These are phyloP conservation scores for Globisporangium emineosum DNA, from an alignment of 352 stramenopile species.

Conservation along the genomic window DNA sequence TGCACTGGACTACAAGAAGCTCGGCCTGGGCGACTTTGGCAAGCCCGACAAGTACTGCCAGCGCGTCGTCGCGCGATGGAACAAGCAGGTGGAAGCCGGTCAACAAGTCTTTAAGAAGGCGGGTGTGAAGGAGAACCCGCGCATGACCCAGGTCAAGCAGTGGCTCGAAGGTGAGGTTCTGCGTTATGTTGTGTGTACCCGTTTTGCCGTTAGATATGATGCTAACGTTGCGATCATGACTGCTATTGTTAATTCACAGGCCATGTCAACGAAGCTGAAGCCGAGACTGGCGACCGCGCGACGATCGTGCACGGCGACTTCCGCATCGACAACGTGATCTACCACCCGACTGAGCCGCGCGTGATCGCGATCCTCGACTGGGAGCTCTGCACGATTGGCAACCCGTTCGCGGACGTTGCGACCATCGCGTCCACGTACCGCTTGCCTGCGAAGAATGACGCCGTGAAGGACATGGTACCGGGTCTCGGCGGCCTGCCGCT, in stretches of 20 bases:
- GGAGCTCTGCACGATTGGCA: slow-evolving; percentile 86
- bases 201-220: background rate
- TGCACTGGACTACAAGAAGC: slow-evolving; percentile 49
- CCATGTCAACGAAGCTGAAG: slow-evolving; percentile 45
- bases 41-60: slow-evolving; percentile 66
- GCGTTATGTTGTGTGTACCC: background rate
- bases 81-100: slow-evolving; percentile 57
- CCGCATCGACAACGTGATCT: slow-evolving; percentile 86
- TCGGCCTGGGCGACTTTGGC: slow-evolving; percentile 61
- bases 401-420: slow-evolving; percentile 78
- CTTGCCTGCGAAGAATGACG: slow-evolving; percentile 30
- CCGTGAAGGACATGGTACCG: slow-evolving; percentile 51
- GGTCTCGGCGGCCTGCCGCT: slow-evolving; percentile 42
- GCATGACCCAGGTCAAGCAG: slow-evolving; percentile 42
- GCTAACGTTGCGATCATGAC: background rate
- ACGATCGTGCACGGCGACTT: slow-evolving; percentile 87
- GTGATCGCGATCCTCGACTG: slow-evolving; percentile 86
- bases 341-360: slow-evolving; percentile 78
- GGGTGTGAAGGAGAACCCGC: slow-evolving; percentile 51
- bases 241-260: background rate
- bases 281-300: slow-evolving; percentile 32
- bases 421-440: slow-evolving; percentile 61
- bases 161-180: slow-evolving; percentile 44
- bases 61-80: slow-evolving; percentile 72
- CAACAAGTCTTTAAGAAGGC: slow-evolving; percentile 44